A percentile compares a stretch with the other conserved stretches of the same genome.
Conservation (phyloP, 306 rosid genomes). For the Trifolium subterraneum region DNA sequence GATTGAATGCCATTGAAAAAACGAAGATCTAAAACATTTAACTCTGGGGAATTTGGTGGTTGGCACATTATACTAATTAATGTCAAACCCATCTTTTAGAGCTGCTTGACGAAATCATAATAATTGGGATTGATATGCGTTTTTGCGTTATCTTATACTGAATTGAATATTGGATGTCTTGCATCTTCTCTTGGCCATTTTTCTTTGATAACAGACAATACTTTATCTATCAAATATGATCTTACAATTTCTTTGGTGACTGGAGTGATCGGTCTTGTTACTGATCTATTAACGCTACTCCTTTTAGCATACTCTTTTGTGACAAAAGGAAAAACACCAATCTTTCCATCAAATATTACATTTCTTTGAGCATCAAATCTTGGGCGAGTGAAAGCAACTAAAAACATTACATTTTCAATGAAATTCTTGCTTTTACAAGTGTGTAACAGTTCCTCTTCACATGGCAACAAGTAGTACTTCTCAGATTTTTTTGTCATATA, state of each 20-base stretch:
- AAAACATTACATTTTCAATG: neutral
- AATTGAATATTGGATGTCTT: neutral
- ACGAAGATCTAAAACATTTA: neutral
- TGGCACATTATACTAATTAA: neutral
- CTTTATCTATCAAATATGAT: neutral
- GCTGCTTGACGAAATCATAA: neutral
- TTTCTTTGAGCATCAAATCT: neutral
- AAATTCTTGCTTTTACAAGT: neutral
- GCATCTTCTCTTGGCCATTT: neutral
- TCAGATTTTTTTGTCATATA: neutral
- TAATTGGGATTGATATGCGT: neutral
- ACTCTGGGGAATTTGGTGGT: neutral
- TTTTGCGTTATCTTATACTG: neutral
- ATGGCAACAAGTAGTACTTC: neutral
- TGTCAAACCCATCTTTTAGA: neutral
- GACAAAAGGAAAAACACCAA: neutral
- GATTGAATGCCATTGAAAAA: neutral
- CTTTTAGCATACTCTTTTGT: neutral
- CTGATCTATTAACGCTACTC: neutral
- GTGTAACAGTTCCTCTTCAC: neutral
- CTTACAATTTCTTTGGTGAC: neutral
- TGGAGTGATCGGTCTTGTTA: neutral
- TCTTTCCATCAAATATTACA: neutral
- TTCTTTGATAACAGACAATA: neutral
- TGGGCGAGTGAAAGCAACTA: neutral